These are phyloP conservation scores for Metschnikowia rubicola DNA, from an alignment of 805 yeast species.

Conservation along the genomic window DNA sequence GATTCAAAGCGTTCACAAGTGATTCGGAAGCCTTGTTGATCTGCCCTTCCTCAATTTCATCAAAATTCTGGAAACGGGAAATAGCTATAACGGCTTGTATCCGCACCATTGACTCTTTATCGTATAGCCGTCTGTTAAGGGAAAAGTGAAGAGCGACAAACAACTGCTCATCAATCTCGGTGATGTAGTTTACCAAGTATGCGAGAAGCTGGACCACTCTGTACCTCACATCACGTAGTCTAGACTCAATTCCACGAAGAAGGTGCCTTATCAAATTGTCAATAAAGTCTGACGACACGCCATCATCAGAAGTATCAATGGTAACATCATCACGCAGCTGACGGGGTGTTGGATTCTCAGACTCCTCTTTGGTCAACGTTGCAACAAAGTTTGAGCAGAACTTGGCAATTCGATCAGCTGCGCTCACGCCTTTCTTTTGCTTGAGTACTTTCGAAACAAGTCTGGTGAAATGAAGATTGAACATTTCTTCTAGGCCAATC, in stretches of 20 bases:
- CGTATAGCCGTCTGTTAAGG: slow-evolving; percentile 61
- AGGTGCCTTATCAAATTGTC: slow-evolving; percentile 62
- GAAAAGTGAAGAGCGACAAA: slow-evolving; percentile 61
- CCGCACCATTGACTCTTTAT: slow-evolving; percentile 74
- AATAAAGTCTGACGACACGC: slow-evolving; percentile 50
- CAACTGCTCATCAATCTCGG: slow-evolving; percentile 71
- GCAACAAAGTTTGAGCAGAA: slow-evolving; percentile 59
- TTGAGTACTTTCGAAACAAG: slow-evolving; percentile 64
- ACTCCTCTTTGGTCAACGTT: slow-evolving; percentile 39
- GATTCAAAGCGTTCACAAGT: slow-evolving; percentile 53
- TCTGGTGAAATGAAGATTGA: slow-evolving; percentile 56
- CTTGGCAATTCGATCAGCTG: slow-evolving; percentile 75
- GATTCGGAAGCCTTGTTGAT: slow-evolving; percentile 18
- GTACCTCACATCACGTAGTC: slow-evolving; percentile 72
- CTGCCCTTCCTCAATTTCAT: slow-evolving; percentile 22
- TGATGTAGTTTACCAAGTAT: slow-evolving; percentile 63
- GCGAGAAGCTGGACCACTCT: slow-evolving; percentile 76
- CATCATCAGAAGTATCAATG: slow-evolving; percentile 39
- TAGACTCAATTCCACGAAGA: slow-evolving; percentile 74
- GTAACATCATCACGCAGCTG: slow-evolving; percentile 20
- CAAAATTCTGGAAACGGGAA: slow-evolving; percentile 63
- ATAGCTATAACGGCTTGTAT: slow-evolving; percentile 81
- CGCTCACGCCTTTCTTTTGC: slow-evolving; percentile 62
- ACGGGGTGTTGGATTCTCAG: slow-evolving; percentile 17
- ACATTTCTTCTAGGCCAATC: slow-evolving; percentile 53